Evolutionary conservation across 495 filamentous ascomycete genomes (phyloP), one percentile per base, ranked within the genome.

Genomic region (Aspergillus wentii): DNA sequence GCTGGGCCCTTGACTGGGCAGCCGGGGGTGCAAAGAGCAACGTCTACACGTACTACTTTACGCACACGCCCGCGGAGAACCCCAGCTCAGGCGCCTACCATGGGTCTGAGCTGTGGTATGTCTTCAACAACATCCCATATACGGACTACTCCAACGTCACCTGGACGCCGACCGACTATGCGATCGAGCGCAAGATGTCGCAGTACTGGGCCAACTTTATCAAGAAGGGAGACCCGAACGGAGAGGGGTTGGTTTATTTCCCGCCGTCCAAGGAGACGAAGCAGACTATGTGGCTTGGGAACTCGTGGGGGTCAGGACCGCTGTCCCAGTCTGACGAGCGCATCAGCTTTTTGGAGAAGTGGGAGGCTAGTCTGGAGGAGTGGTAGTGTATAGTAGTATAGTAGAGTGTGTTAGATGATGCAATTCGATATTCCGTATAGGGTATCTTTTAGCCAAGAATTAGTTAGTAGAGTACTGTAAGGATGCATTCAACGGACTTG

Each of bases 181-280:
- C 32, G n/a, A 38, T 52, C 14, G 41, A 42, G 27, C 17, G 35
- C 3, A 18, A 19, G 17, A 48, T 52, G 33, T 42, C 44, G 10
- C 25, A 45, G 9, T 54, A 49, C 46, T 54, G 51, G 51, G 51
- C 34, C 23, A 54, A 54, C 38, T 54, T 54, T 26, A 54, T 54
- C 27, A 30, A 33, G 16, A 47, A 30, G n/a, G 46, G 46, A 3
- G 43, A 54, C 26, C 46, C 46, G 19, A 54, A 54, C 33, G 51
- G 51, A n/a, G 41, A 49, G 19, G 44, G 38, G 5, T 29, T 41
- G 26, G 39, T 34, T 11, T 17, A 39, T 17, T 39, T 21, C 11
- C 15, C 39, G 10, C 31, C 33, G 0, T 39, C 15, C 26, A 33
- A 33, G 6, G 27, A 42, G 19, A 17, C 21, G 8, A 26, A 30